Percentiles rank a stretch among this genome's conserved stretches.
phyloP scores from a whole-genome alignment of 2,329 filamentous ascomycete species.

The Clonostachys sp. region DNA sequence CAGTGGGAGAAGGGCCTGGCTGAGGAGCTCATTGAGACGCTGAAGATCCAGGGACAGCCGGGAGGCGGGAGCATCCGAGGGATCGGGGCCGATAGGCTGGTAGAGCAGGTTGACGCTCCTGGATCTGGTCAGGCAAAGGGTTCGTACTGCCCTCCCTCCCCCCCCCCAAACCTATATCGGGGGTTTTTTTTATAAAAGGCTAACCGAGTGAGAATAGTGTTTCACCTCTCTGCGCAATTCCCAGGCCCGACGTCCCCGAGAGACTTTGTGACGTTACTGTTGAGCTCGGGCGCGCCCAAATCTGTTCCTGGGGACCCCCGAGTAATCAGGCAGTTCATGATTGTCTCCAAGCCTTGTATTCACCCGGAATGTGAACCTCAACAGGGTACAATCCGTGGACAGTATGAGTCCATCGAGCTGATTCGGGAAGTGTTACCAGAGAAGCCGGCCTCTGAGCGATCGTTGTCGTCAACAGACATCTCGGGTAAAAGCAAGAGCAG shows the following conservation, averaged over 20 bases:
- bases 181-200: conserved; percentile 1
- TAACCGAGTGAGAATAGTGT: conserved; percentile 48
- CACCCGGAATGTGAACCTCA: conserved; percentile 70
- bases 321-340: conserved; percentile 70
- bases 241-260: conserved; percentile 82
- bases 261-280: conserved; percentile 79
- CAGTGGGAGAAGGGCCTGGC: conserved; percentile 75
- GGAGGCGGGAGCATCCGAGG: conserved; percentile 76
- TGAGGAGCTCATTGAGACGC: conserved; percentile 73
- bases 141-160: conserved; percentile 18
- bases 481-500: too few species aligned
- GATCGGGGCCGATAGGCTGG: conserved; percentile 72
- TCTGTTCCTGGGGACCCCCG: conserved; percentile 24
- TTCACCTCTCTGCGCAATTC: conserved; percentile 83
- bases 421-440: conserved; percentile 74
- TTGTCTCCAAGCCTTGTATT: conserved; percentile 79
- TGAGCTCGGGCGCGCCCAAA: conserved; percentile 52
- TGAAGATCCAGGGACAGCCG: conserved; percentile 65
- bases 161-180: neutral
- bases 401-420: conserved; percentile 89
- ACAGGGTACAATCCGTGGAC: conserved; percentile 72
- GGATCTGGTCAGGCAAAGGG: conserved; percentile 61
- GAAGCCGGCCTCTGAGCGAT: conserved; percentile 24
- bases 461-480: conserved; percentile 21
- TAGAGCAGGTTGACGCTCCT: conserved; percentile 58